Percentiles rank a stretch among this genome's conserved stretches.
phyloP scores from a whole-genome alignment of 1,284 basidiomycete genomes.

The Ganoderma multipileum region DNA sequence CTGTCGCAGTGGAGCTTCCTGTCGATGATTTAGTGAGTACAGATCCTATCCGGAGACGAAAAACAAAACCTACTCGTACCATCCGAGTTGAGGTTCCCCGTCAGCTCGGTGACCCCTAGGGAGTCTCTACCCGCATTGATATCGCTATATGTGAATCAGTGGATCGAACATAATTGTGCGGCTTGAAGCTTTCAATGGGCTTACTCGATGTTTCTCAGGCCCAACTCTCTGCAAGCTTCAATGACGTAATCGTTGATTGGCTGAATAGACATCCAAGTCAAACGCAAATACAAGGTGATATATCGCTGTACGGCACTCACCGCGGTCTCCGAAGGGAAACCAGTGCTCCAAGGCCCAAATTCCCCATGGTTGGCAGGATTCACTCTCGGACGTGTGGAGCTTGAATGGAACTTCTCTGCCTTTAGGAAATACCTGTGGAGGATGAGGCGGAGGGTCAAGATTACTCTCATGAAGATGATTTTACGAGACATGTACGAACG shows the following conservation, averaged over 20 bases:
- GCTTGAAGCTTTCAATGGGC: constrained; percentile 10
- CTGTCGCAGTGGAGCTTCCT: constrained; percentile 47
- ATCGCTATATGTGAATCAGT: constrained; percentile 33
- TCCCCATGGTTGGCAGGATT: constrained; percentile 9
- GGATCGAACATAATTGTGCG: too few species aligned
- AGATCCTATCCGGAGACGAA: too few species aligned
- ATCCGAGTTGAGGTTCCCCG: constrained; percentile 36
- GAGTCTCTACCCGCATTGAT: constrained; percentile 37
- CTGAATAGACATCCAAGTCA: constrained; percentile 6
- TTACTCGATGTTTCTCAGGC: constrained; percentile 36
- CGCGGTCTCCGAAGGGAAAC: constrained; percentile 22
- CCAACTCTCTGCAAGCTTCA: constrained; percentile 30
- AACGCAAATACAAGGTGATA: too few species aligned
- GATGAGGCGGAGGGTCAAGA: too few species aligned
- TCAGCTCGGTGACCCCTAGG: constrained; percentile 37
- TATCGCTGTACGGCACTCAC: constrained; percentile 11
- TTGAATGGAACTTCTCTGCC: constrained; percentile 28
- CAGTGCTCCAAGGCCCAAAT: constrained; percentile 34
- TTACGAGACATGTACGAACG: constrained; percentile 31
- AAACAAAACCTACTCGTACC: constrained; percentile 39
- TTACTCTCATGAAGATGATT: too few species aligned
- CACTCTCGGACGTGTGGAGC: background rate
- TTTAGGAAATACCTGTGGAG: constrained; percentile 41
- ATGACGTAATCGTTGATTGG: constrained; percentile 25
- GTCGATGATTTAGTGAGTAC: background rate